Evolutionary conservation across 225 moss, liverwort and hornwort genomes (phyloP).

Genomic region (Climacium dendroides): DNA sequence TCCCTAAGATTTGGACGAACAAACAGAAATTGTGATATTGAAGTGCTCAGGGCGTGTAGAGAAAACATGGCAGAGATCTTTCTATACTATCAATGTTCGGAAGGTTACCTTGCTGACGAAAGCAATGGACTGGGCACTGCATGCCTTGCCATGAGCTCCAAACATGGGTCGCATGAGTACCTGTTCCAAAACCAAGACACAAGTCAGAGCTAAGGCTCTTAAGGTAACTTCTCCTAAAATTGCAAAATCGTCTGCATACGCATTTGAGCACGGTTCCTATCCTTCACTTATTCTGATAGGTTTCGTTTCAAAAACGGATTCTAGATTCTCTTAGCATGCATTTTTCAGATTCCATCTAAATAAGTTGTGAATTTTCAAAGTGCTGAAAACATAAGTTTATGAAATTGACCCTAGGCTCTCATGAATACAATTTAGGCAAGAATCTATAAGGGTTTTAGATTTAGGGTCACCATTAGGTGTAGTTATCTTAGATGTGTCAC

Average conservation of each 20-base stretch:
- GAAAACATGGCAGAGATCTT: background rate
- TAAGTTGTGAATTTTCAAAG: background rate
- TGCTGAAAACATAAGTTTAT: background rate
- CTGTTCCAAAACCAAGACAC: conserved; percentile 8
- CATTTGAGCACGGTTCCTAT: background rate
- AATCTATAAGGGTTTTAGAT: background rate
- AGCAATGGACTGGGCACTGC: conserved; percentile 66
- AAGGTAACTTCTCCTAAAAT: background rate
- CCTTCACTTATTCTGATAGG: background rate
- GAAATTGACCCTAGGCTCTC: background rate
- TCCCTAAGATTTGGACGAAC: background rate
- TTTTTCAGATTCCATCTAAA: background rate
- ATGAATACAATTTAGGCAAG: background rate
- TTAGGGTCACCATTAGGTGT: background rate
- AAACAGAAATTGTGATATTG: background rate
- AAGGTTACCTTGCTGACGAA: conserved; percentile 84
- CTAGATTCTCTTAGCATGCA: background rate
- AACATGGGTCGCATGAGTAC: conserved; percentile 78
- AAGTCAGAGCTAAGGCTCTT: background rate
- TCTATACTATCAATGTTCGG: background rate
- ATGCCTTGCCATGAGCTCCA: conserved; percentile 64
- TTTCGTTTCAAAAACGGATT: background rate
- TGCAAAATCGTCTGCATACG: background rate
- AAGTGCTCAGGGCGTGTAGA: background rate
- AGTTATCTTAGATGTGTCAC: background rate